Conservation (phyloP, 2,329 filamentous ascomycete genomes). For the Monilinia laxa region DNA sequence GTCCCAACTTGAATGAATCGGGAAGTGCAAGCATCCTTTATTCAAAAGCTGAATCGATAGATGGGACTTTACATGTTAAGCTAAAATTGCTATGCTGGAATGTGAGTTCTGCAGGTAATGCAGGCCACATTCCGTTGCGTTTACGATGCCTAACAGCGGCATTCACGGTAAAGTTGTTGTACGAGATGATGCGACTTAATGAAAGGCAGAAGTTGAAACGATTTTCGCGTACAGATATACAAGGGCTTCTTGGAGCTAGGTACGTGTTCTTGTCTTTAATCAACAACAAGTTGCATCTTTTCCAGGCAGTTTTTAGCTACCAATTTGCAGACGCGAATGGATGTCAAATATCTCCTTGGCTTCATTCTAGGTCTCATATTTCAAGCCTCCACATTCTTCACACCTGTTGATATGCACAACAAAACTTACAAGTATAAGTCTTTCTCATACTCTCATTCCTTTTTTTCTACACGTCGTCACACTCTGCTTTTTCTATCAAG, state of each 20-base stretch:
- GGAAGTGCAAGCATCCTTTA: not conserved
- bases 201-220: not conserved
- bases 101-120: not conserved
- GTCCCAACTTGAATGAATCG: not conserved
- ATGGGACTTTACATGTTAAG: too few relatives aligned
- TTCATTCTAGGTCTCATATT: not conserved
- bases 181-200: not conserved
- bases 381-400: constrained; percentile 21
- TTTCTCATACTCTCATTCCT: constrained; percentile 10
- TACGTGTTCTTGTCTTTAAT: too few relatives aligned
- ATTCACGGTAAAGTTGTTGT: not conserved
- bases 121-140: constrained; percentile 8
- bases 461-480: not conserved
- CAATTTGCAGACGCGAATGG: not conserved
- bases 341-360: not conserved
- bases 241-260: not conserved
- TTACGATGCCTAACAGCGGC: not conserved
- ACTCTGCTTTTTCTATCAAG: not conserved
- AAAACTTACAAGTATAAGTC: constrained; percentile 19
- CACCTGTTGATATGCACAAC: constrained; percentile 6
- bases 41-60: not conserved
- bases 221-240: not conserved
- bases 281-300: too few relatives aligned
- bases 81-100: not conserved
- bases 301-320: not conserved